Percentiles rank a stretch among this genome's conserved stretches.
phyloP scores from a whole-genome alignment of 2,329 filamentous ascomycete genomes.

The Fusarium oligoseptatum region DNA sequence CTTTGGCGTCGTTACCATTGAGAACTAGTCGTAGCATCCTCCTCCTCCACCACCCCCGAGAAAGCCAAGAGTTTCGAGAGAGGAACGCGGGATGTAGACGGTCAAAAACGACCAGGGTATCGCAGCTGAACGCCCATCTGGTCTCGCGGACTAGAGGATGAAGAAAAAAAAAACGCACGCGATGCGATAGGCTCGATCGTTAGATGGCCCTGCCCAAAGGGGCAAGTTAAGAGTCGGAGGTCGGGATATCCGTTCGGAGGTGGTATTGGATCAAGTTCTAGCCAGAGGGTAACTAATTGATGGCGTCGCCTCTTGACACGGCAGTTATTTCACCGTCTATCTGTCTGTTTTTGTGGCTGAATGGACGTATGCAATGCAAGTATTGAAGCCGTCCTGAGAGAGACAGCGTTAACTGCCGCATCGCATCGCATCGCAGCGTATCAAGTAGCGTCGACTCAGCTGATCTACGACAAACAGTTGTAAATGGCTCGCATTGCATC shows the following conservation, averaged over 20 bases:
- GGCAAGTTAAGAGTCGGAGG: conserved; percentile 17
- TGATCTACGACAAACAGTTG: not conserved
- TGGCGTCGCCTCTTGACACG: conserved; percentile 2
- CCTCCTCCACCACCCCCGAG: not conserved
- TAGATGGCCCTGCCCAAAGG: conserved; percentile 11
- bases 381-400: not conserved
- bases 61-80: not conserved
- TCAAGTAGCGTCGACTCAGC: not conserved
- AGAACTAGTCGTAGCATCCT: not conserved
- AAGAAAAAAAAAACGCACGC: not conserved
- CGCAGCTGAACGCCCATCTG: not conserved
- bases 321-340: not conserved
- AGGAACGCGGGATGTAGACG: not conserved
- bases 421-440: not conserved
- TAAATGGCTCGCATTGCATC: conserved; percentile 8
- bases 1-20: conserved; percentile 12
- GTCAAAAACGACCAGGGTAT: not conserved
- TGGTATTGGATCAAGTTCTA: conserved; percentile 13
- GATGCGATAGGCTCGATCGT: conserved; percentile 17
- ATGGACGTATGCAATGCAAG: not conserved
- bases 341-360: not conserved
- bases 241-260: conserved; percentile 10
- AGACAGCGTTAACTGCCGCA: not conserved
- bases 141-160: not conserved
- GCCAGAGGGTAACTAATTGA: conserved; percentile 6